phyloP scores from a whole-genome alignment of 1,284 basidiomycete species.

The Puccinia polysora region DNA sequence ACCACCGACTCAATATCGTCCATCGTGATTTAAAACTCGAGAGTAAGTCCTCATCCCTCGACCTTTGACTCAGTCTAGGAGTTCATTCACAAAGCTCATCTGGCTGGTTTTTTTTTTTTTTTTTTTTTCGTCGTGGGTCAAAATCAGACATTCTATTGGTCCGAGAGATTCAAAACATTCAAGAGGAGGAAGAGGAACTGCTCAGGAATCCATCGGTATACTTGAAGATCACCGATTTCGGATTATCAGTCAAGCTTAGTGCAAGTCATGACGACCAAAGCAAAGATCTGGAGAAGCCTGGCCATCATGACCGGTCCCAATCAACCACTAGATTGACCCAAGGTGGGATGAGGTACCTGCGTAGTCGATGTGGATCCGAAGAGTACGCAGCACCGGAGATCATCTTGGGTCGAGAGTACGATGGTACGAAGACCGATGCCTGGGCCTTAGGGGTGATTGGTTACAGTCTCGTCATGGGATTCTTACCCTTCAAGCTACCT shows the following conservation, averaged over 20 bases:
- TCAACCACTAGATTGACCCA: constrained; percentile 83
- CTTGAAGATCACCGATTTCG: constrained; percentile 83
- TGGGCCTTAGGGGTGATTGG: constrained; percentile 84
- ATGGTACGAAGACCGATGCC: constrained; percentile 78
- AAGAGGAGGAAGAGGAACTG: constrained; percentile 1
- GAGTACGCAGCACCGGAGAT: constrained; percentile 88
- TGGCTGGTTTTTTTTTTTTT: constrained; percentile 5
- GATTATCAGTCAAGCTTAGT: constrained; percentile 60
- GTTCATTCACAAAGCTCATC: no score
- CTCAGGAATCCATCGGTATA: constrained; percentile 13
- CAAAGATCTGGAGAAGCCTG: no score
- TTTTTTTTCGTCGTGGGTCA: not conserved
- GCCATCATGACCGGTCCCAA: no score
- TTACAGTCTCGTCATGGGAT: constrained; percentile 67
- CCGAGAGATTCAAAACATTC: constrained; percentile 20
- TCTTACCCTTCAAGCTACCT: constrained; percentile 54
- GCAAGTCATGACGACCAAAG: constrained; percentile 10
- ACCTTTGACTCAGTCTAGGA: not conserved
- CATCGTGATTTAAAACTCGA: constrained; percentile 93
- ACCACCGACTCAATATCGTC: constrained; percentile 71
- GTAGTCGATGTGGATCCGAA: constrained; percentile 82
- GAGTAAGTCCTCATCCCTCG: constrained; percentile 60
- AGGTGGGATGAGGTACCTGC: constrained; percentile 65
- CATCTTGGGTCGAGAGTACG: constrained; percentile 70
- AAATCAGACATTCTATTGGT: constrained; percentile 62